Percentiles rank a stretch among this genome's conserved stretches.
phyloP scores from a whole-genome alignment of 2,329 filamentous ascomycete genomes.

The Emmonsiellopsis sp. region DNA sequence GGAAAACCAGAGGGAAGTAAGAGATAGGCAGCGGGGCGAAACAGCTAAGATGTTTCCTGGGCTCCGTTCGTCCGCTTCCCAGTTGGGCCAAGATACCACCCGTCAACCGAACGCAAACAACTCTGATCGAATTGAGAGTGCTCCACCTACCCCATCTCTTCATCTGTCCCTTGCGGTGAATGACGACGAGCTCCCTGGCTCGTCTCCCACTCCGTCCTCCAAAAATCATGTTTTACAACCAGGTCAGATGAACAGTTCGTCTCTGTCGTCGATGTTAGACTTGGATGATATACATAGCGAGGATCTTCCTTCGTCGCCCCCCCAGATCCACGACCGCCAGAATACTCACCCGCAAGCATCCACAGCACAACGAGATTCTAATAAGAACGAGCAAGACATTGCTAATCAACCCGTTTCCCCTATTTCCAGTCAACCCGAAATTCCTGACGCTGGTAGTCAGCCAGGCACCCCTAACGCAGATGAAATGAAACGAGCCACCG shows the following conservation, averaged over 20 bases:
- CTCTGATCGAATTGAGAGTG: conserved; percentile 17
- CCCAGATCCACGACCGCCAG: conserved; percentile 13
- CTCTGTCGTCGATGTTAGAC: conserved; percentile 7
- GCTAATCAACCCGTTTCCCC: neutral
- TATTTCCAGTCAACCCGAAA: neutral
- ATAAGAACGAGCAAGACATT: neutral
- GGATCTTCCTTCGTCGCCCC: conserved; percentile 30
- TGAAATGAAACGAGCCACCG: no score
- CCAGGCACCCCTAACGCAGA: no score
- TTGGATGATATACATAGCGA: conserved; percentile 7
- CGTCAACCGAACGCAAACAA: conserved; percentile 4
- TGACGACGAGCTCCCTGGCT: conserved; percentile 40
- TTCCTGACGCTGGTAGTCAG: no score
- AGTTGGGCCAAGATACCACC: neutral
- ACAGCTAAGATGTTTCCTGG: conserved; percentile 59
- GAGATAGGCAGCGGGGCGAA: conserved; percentile 58
- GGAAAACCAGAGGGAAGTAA: conserved; percentile 68
- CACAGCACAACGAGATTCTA: neutral
- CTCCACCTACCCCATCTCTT: conserved; percentile 35
- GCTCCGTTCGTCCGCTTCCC: conserved; percentile 42
- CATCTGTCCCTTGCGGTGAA: conserved; percentile 27
- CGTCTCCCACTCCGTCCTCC: conserved; percentile 44
- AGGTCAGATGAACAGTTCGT: conserved; percentile 4
- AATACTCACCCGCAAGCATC: neutral
- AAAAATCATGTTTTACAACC: conserved; percentile 11